Percentiles rank a stretch among this genome's conserved stretches.
Conservation (phyloP, 768 basidiomycete species). For the Cantharellus cinnabarinus region DNA sequence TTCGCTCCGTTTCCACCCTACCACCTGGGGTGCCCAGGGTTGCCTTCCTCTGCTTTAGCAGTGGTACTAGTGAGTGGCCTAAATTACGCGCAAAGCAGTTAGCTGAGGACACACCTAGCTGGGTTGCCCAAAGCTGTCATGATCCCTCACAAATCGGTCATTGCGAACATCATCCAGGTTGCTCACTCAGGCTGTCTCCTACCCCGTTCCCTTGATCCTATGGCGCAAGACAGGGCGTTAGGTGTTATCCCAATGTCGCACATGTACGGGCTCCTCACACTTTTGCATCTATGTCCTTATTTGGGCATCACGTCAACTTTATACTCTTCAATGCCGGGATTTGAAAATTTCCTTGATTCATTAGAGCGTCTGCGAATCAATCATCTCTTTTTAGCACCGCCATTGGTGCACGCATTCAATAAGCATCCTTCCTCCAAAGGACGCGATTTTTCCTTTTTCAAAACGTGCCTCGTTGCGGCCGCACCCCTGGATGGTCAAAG, state of each 20-base stretch:
- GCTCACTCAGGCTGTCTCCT: background rate
- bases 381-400: background rate
- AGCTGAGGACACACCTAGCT: background rate
- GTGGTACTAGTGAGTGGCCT: background rate
- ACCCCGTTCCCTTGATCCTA: background rate
- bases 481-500: background rate
- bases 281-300: background rate
- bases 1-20: background rate
- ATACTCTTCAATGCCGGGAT: background rate
- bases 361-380: background rate
- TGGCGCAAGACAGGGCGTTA: conserved; percentile 15
- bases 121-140: background rate
- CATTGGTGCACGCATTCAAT: background rate
- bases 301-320: background rate
- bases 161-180: background rate
- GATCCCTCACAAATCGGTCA: background rate
- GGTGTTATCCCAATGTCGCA: conserved; percentile 6
- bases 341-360: background rate
- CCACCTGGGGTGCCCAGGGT: background rate
- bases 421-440: background rate
- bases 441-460: background rate
- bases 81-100: background rate
- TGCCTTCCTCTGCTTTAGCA: background rate
- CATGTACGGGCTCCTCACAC: background rate
- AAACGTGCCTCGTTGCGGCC: background rate